Conservation (phyloP, 371 early-diverging fungal species). For the Synchytrium microbalum region DNA sequence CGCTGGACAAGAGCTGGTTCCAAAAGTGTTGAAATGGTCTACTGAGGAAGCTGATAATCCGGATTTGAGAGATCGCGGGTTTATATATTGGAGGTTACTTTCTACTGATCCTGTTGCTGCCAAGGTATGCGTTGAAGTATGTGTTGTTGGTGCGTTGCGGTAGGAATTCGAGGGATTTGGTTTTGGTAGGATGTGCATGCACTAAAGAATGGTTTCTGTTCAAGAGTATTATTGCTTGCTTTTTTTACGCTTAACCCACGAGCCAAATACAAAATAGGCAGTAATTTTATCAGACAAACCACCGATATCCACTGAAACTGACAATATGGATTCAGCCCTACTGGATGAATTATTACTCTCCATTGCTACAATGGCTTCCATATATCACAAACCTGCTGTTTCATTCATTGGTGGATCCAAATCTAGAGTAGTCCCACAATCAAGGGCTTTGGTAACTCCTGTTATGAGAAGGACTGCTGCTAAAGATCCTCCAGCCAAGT, state of each 20-base stretch:
- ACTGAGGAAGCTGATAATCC: conserved; percentile 90
- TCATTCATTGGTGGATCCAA: conserved; percentile 32
- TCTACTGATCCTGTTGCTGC: conserved; percentile 78
- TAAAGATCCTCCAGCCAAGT: conserved; percentile 11
- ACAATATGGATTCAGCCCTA: conserved; percentile 36
- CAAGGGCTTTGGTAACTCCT: conserved; percentile 22
- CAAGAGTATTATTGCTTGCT: neutral
- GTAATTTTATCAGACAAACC: conserved; percentile 52
- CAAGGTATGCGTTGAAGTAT: conserved; percentile 21
- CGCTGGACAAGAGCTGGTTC: conserved; percentile 81
- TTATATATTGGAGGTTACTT: conserved; percentile 92
- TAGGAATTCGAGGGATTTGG: conserved; percentile 44
- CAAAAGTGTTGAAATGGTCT: conserved; percentile 74
- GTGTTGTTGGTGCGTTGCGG: neutral
- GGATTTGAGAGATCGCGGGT: conserved; percentile 91
- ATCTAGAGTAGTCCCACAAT: conserved; percentile 13
- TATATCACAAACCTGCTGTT: conserved; percentile 36
- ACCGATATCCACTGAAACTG: conserved; percentile 40
- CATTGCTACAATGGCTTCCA: conserved; percentile 35
- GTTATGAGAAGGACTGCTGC: no score
- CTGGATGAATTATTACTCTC: conserved; percentile 37
- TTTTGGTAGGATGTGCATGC: neutral
- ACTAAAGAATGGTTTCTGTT: neutral
- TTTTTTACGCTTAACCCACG: no score
- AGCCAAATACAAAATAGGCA: no score